Evolutionary conservation across 2,329 filamentous ascomycete genomes (phyloP).

Genomic region (Fusarium pseudoanthophilum): DNA sequence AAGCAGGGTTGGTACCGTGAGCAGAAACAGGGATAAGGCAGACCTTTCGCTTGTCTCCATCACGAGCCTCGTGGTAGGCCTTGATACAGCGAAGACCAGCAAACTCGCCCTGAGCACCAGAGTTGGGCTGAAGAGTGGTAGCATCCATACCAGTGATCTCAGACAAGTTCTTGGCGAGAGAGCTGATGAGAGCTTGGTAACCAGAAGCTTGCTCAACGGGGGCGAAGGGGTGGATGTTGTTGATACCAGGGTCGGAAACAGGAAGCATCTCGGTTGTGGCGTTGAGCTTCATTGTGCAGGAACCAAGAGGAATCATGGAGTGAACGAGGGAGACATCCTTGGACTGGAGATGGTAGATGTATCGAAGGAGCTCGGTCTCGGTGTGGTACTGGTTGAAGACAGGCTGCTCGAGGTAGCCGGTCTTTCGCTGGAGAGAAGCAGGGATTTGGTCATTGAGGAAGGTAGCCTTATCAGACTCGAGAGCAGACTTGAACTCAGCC

Average conservation of each 20-base stretch:
- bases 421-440: constrained; percentile 74
- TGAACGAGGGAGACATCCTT: constrained; percentile 94
- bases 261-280: constrained; percentile 93
- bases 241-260: constrained; percentile 55
- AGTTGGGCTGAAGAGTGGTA: constrained; percentile 92
- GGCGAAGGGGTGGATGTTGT: constrained; percentile 84
- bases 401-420: constrained; percentile 83
- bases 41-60: constrained; percentile 78
- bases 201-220: constrained; percentile 73
- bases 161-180: constrained; percentile 79
- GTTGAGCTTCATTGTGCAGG: constrained; percentile 98
- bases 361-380: constrained; percentile 91
- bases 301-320: constrained; percentile 97
- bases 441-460: constrained; percentile 59
- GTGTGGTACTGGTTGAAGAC: constrained; percentile 97
- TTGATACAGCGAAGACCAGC: constrained; percentile 89
- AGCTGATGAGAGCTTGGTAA: constrained; percentile 75
- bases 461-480: constrained; percentile 49
- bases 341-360: constrained; percentile 91
- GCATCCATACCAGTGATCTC: constrained; percentile 90
- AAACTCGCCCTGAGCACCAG: constrained; percentile 95
- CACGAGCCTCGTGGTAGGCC: constrained; percentile 75
- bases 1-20: constrained; percentile 95
- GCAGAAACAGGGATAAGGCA: constrained; percentile 95
- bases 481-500: constrained; percentile 39